A percentile compares a stretch with the other conserved stretches of the same genome.
Evolutionary conservation across 805 yeast species (phyloP).

Genomic region (Cyberlindnera xishuangbannaensis): DNA sequence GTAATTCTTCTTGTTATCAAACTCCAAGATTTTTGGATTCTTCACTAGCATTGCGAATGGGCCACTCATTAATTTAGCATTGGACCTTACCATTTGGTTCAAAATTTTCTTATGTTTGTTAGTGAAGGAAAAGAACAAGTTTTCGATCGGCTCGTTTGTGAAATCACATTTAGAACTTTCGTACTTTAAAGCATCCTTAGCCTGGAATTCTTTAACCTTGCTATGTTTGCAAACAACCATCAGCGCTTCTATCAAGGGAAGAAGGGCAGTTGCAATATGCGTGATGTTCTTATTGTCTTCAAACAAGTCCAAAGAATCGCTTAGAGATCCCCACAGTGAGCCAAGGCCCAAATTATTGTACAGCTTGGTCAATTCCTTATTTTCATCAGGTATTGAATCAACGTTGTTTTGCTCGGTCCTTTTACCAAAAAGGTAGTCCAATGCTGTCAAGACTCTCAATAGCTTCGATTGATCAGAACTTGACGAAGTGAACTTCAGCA

Average conservation of each 20-base stretch:
- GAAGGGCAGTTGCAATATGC: conserved; percentile 69
- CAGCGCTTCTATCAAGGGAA: conserved; percentile 85
- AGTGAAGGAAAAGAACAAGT: conserved; percentile 77
- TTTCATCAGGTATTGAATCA: conserved; percentile 6
- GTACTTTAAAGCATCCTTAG: conserved; percentile 50
- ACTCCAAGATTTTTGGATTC: conserved; percentile 85
- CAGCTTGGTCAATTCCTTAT: conserved; percentile 47
- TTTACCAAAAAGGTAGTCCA: conserved; percentile 65
- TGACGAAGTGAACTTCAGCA: conserved; percentile 67
- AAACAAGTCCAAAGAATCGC: conserved; percentile 60
- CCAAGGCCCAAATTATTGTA: conserved; percentile 69
- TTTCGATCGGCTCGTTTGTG: conserved; percentile 68
- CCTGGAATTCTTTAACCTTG: conserved; percentile 50
- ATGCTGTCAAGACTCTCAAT: conserved; percentile 79
- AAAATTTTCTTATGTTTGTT: conserved; percentile 82
- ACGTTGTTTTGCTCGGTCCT: not conserved
- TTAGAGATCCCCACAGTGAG: conserved; percentile 76
- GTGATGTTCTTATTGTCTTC: conserved; percentile 53
- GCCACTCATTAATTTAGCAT: conserved; percentile 92
- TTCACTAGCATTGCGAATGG: conserved; percentile 86
- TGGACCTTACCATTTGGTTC: conserved; percentile 86
- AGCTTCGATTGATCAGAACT: conserved; percentile 86
- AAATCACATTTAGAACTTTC: conserved; percentile 63
- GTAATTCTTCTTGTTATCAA: conserved; percentile 86
- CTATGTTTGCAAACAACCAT: conserved; percentile 96